A percentile compares a stretch with the other conserved stretches of the same genome.
These are phyloP conservation scores for Globomyces pollinis-pini DNA, from an alignment of 192 early-diverging fungal species.

Conservation along the genomic window DNA sequence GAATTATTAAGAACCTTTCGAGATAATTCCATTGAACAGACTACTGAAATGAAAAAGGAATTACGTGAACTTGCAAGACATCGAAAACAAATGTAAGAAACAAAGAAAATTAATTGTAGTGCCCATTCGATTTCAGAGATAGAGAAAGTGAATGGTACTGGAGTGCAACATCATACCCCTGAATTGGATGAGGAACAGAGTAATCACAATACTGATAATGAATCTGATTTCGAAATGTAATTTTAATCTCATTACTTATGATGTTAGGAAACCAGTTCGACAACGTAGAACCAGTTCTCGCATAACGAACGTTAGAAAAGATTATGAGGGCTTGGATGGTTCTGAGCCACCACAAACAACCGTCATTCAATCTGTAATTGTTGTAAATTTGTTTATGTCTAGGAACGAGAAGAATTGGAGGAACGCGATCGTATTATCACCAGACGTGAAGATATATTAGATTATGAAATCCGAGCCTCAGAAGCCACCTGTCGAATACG, in stretches of 20 bases:
- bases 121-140: conserved; percentile 15
- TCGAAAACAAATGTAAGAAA: conserved; percentile 46
- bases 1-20: conserved; percentile 56
- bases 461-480: conserved; percentile 55
- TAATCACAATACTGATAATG: neutral
- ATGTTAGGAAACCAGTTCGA: too few species aligned
- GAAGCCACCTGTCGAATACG: conserved; percentile 57
- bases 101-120: conserved; percentile 6
- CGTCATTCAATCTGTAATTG: too few species aligned
- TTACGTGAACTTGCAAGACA: conserved; percentile 63
- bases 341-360: too few species aligned
- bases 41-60: conserved; percentile 66
- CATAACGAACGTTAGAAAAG: conserved; percentile 18
- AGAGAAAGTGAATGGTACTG: neutral
- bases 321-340: too few species aligned
- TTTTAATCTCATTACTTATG: neutral
- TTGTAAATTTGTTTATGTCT: neutral
- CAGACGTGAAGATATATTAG: conserved; percentile 56
- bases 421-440: conserved; percentile 45
- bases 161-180: too few species aligned
- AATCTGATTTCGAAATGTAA: conserved; percentile 3
- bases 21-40: conserved; percentile 63
- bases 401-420: conserved; percentile 41
- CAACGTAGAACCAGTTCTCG: conserved; percentile 32
- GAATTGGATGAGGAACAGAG: neutral